phyloP scores from a whole-genome alignment of 129 eudicot species.

The Glebionis coronaria region DNA sequence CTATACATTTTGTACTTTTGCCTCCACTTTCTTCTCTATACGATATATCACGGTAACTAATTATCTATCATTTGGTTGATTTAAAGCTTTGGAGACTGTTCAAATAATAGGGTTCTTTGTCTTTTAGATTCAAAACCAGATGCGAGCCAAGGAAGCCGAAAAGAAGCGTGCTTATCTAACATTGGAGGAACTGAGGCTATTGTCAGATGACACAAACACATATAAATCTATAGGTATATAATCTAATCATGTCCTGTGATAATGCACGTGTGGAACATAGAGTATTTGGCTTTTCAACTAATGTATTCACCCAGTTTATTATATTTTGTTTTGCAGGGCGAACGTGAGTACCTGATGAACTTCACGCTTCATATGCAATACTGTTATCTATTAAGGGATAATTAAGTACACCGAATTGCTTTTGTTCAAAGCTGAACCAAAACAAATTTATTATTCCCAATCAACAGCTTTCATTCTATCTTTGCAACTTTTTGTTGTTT shows the following conservation, averaged over 20 bases:
- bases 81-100: neutral
- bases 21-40: neutral
- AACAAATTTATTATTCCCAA: neutral
- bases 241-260: neutral
- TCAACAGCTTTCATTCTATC: neutral
- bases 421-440: conserved; percentile 13
- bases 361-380: conserved; percentile 12
- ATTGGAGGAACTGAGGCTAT: conserved; percentile 76
- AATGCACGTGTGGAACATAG: neutral
- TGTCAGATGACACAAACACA: conserved; percentile 91
- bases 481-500: conserved; percentile 9
- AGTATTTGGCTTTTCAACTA: neutral
- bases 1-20: neutral
- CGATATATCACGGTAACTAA: neutral
- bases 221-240: conserved; percentile 78
- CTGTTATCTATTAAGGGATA: conserved; percentile 8
- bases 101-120: neutral
- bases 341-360: conserved; percentile 66
- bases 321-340: conserved; percentile 58
- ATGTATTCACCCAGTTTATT: conserved; percentile 1
- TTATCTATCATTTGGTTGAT: neutral
- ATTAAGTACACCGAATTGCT: neutral
- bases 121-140: conserved; percentile 81
- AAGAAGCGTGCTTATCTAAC: conserved; percentile 94
- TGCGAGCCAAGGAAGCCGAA: conserved; percentile 84